Evolutionary conservation across 352 stramenopile species (phyloP), one percentile per base, ranked within the genome.

Genomic region (Pythium grandisporangium): DNA sequence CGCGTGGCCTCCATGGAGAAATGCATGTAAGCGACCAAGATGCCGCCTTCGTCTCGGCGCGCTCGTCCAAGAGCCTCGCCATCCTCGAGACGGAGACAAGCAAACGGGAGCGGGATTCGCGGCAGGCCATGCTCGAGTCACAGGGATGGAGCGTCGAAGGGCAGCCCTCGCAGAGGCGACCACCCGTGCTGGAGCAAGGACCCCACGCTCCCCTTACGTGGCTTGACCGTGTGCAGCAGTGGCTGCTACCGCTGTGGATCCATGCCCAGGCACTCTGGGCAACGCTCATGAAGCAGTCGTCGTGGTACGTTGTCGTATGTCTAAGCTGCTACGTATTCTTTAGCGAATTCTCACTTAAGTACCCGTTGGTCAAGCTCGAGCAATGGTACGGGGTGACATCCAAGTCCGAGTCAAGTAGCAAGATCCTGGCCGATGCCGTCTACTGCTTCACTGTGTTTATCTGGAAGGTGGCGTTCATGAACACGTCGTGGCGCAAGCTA

Each of bases 271-370:
- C 48, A 1, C 58, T 73, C 27, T 65, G 58, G 20, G 50, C 39
- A 22, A 56, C 58, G 4, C 38, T 76, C 13, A 34, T 48, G 37
- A 63, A 59, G 33, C 44, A 65, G 23, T 60, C 65, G 3, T 73
- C 61, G 14, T 70, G 61, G 14, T 44, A 51, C 5, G 50, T 73
- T 17, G 52, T 61, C 5, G 42, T 50, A 7, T 76, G 70, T 41
- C 49, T 76, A 16, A 58, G 68, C 26, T 43, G 61, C 14, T 76
- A 68, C 34, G 49, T 76, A 24, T 63, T 76, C 46, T 65, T 76
- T 37, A 63, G 40, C 17, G 65, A 76, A 33, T 76, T 76, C 34
- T 67, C 65, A 13, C 39, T 76, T 8, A 58, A 48, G 22, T 76
- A 76, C 30, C 55, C 65, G 19, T 61, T 57, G 4, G 51, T 26